Base-by-base conservation (phyloP, 805 yeast genomes). In the Candida khao-thaluensis region DNA sequence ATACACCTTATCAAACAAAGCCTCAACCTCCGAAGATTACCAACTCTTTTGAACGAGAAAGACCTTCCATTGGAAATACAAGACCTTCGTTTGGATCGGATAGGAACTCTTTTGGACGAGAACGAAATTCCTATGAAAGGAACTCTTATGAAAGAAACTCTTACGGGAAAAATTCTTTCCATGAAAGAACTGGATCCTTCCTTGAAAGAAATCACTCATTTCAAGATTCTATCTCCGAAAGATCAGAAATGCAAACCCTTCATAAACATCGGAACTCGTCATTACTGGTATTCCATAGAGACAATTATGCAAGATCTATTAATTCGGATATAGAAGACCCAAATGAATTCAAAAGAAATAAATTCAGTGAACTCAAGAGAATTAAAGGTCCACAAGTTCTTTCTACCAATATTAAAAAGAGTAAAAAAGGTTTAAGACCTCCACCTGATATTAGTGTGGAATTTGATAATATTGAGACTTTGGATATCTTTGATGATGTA, bases 401-500 rank as follows among this genome's bases (percentile, higher is more conserved):
- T 10, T 12, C 24, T 3, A 14, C 30, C 23, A 4, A 11, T 5
- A 22, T 11, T 12, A 42, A 35, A 26, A 41, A 34, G 24, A 28
- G 3, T 8, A 50, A 51, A 17, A 64, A 59, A 31, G 47, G 49
- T 16, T 45, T 40, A 28, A 43, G 47, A 27, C 44, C 44, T 1
- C 54, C 57, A 17, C 65, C 65, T 8, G 30, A 24, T 3, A 75
- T 78, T 2, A 60, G 68, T 6, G 55, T 79, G 17, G 71, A 74
- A 34, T 68, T 80, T 64, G 50, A 66, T 33, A 76, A 79, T 50
- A 45, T 59, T 17, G 64, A 67, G 38, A 50, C 64, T 18, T 48
- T 76, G 40, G 78, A 76, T 49, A 36, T 74, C 9, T 66, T 57
- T 48, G 74, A 72, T 39, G 69, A 71, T 41, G 54, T 68, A 0